Evolutionary conservation across 768 basidiomycete genomes (phyloP).

Genomic region (Filobasidium wieringae): DNA sequence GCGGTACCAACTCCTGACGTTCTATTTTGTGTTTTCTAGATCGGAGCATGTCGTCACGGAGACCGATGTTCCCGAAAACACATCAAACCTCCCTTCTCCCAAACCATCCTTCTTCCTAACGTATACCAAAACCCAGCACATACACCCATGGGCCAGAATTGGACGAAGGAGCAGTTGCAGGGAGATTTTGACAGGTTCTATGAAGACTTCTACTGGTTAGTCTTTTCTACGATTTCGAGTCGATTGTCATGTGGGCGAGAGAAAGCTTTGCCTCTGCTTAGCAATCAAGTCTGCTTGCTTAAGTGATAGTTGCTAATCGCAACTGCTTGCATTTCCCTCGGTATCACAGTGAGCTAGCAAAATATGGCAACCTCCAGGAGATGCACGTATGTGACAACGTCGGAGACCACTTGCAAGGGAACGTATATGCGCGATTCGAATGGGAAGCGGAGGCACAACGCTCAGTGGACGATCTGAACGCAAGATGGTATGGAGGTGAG

Average conservation of each 20-base stretch:
- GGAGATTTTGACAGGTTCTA: conserved; percentile 43
- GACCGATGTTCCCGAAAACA: conserved; percentile 98
- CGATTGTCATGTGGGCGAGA: neutral
- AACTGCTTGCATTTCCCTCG: neutral
- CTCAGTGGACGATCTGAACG: conserved; percentile 84
- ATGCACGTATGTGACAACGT: conserved; percentile 99
- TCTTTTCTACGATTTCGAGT: no score
- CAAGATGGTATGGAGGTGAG: conserved; percentile 95
- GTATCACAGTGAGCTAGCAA: conserved; percentile 56
- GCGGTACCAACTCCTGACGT: neutral
- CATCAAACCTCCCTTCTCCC: conserved; percentile 93
- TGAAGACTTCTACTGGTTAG: conserved; percentile 71
- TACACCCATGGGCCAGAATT: conserved; percentile 46
- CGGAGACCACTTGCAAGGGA: conserved; percentile 95
- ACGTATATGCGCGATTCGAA: conserved; percentile 94
- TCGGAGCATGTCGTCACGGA: conserved; percentile 96
- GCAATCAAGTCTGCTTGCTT: neutral
- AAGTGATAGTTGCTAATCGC: neutral
- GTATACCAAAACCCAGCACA: conserved; percentile 98
- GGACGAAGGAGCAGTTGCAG: conserved; percentile 57
- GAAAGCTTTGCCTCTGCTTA: neutral
- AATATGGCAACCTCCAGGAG: conserved; percentile 90
- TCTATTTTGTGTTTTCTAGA: conserved; percentile 44
- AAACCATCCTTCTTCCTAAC: conserved; percentile 90
- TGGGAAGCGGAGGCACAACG: conserved; percentile 96